Evolutionary conservation across 2,329 filamentous ascomycete genomes (phyloP).

Genomic region (Aspergillus ibericus): DNA sequence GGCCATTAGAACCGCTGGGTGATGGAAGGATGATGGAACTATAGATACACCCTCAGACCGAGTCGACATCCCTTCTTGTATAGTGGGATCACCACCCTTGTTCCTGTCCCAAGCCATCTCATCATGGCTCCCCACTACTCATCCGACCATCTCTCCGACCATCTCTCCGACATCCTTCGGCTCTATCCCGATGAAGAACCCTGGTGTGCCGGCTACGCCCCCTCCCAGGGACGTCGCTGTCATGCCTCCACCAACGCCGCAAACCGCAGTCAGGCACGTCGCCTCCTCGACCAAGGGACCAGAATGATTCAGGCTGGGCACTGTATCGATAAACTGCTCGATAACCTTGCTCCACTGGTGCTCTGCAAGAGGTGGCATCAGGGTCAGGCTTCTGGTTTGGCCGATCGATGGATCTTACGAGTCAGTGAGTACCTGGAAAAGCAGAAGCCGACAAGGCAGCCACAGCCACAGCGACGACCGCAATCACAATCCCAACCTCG

Average conservation of each 20-base stretch:
- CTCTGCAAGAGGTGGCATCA: constrained; percentile 24
- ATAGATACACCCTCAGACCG: not conserved
- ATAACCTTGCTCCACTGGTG: constrained; percentile 24
- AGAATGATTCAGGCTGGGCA: constrained; percentile 11
- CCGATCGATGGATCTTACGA: not conserved
- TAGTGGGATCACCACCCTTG: no score
- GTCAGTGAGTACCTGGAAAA: not conserved
- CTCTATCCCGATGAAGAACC: constrained; percentile 20
- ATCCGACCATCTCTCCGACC: constrained; percentile 7
- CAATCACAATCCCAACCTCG: no score
- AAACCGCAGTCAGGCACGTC: constrained; percentile 12
- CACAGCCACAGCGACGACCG: no score
- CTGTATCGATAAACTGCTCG: constrained; percentile 15
- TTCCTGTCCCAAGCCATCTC: no score
- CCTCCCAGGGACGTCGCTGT: constrained; percentile 18
- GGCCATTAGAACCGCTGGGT: not conserved
- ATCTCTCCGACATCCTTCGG: constrained; percentile 20
- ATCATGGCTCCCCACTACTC: not conserved
- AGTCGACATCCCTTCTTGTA: not conserved
- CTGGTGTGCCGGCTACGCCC: constrained; percentile 20
- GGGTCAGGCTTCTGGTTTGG: not conserved
- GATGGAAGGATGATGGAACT: not conserved
- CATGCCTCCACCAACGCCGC: constrained; percentile 10
- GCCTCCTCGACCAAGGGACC: constrained; percentile 19
- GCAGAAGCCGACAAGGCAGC: not conserved